These are phyloP conservation scores for Arbutus unedo DNA, from an alignment of 148 eudicot species.

Conservation along the genomic window DNA sequence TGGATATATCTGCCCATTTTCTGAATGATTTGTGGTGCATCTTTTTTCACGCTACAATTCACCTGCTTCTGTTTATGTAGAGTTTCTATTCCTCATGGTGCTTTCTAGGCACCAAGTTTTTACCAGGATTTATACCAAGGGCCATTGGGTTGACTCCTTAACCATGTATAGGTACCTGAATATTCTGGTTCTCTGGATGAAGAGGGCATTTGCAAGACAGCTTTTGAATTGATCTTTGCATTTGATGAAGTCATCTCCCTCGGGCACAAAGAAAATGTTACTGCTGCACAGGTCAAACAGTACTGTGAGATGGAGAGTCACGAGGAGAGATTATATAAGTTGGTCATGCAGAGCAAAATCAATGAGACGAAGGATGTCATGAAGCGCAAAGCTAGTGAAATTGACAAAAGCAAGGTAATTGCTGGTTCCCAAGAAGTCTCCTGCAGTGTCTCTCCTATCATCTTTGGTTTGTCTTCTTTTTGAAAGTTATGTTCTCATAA, in stretches of 20 bases:
- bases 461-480: background rate
- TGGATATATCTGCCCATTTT: background rate
- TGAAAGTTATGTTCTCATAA: background rate
- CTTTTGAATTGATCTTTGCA: conserved; percentile 89
- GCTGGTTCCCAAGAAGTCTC: background rate
- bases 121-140: background rate
- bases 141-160: conserved; percentile 38
- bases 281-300: conserved; percentile 92
- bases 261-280: conserved; percentile 95
- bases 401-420: conserved; percentile 87
- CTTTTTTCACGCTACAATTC: background rate
- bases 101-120: background rate
- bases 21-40: background rate
- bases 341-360: conserved; percentile 86
- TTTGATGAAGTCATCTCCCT: conserved; percentile 92
- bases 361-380: conserved; percentile 92
- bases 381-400: conserved; percentile 95
- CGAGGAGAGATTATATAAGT: conserved; percentile 92
- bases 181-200: conserved; percentile 81
- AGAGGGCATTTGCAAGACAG: conserved; percentile 79
- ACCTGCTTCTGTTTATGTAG: background rate
- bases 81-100: background rate
- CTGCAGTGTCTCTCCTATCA: background rate
- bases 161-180: conserved; percentile 74
- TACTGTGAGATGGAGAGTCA: conserved; percentile 99